These are phyloP conservation scores for Amauroascus verrucosus DNA, from an alignment of 2,329 filamentous ascomycete genomes.

Conservation along the genomic window DNA sequence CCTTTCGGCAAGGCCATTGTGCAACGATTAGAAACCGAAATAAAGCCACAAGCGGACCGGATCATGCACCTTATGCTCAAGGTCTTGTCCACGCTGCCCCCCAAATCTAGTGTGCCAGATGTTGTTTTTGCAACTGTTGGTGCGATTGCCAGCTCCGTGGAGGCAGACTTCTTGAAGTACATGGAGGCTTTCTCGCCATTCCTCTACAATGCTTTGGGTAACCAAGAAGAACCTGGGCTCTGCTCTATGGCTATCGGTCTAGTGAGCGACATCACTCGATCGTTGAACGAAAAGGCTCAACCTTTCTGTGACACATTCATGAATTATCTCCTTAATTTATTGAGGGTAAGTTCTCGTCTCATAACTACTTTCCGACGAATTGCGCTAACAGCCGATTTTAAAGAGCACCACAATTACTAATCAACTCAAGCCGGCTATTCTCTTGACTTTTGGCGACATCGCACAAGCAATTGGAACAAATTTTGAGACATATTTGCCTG, in stretches of 20 bases:
- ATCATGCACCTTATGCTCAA: conserved; percentile 87
- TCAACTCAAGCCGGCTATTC: conserved; percentile 94
- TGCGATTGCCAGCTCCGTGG: conserved; percentile 79
- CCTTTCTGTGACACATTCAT: conserved; percentile 96
- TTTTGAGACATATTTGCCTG: conserved; percentile 85
- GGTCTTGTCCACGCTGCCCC: conserved; percentile 63
- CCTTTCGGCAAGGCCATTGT: conserved; percentile 55
- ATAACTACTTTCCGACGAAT: conserved; percentile 5
- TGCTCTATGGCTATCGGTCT: conserved; percentile 97
- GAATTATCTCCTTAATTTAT: conserved; percentile 91
- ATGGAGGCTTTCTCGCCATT: conserved; percentile 92
- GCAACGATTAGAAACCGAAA: conserved; percentile 80
- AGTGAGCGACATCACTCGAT: conserved; percentile 90
- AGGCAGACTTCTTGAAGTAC: conserved; percentile 90
- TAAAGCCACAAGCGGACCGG: conserved; percentile 77
- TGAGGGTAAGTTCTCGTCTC: conserved; percentile 51
- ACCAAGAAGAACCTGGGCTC: conserved; percentile 87
- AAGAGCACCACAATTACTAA: conserved; percentile 79
- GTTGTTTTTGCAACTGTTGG: conserved; percentile 87
- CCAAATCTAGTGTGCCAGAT: conserved; percentile 90
- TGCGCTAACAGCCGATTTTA: conserved; percentile 25
- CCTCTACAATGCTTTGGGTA: conserved; percentile 85
- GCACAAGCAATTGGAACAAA: conserved; percentile 83
- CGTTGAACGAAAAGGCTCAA: conserved; percentile 78
- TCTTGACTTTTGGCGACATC: conserved; percentile 97